phyloP scores from a whole-genome alignment of 2,329 filamentous ascomycete genomes.

The Apiospora phragmitis region DNA sequence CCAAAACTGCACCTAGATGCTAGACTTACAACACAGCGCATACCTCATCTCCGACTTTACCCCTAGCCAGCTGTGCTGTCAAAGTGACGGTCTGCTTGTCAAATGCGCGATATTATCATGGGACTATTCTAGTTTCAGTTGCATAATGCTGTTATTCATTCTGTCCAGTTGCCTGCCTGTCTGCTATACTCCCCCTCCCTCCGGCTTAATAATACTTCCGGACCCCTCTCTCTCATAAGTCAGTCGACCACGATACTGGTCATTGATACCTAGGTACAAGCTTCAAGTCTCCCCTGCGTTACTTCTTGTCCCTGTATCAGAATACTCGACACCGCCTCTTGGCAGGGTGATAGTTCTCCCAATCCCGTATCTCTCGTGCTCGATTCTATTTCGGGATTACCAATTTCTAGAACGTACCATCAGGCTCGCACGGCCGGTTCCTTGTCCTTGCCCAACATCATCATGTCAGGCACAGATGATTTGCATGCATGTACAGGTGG shows the following conservation, averaged over 20 bases:
- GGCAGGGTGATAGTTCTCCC: background rate
- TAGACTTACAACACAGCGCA: background rate
- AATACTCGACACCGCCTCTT: slow-evolving; percentile 2
- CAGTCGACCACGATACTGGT: background rate
- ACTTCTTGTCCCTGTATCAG: background rate
- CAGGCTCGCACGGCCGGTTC: background rate
- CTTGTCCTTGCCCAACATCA: background rate
- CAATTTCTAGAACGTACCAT: slow-evolving; percentile 1
- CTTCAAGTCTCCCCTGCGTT: background rate
- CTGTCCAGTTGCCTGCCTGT: background rate
- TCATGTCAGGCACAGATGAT: background rate
- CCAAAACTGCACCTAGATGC: background rate
- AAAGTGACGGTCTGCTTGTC: background rate
- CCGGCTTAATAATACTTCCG: slow-evolving; percentile 4
- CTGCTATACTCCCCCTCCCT: background rate
- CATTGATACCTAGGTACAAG: slow-evolving; percentile 9
- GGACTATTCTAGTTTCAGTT: background rate
- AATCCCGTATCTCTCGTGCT: background rate
- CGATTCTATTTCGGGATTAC: slow-evolving; percentile 1
- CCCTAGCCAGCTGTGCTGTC: background rate
- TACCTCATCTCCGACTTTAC: slow-evolving; percentile 2
- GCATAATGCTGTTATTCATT: slow-evolving; percentile 1
- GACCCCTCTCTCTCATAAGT: background rate
- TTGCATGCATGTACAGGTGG: background rate
- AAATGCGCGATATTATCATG: background rate